Evolutionary conservation across 2,329 filamentous ascomycete genomes (phyloP).

Genomic region (Macrophomina pseudophaseolina): DNA sequence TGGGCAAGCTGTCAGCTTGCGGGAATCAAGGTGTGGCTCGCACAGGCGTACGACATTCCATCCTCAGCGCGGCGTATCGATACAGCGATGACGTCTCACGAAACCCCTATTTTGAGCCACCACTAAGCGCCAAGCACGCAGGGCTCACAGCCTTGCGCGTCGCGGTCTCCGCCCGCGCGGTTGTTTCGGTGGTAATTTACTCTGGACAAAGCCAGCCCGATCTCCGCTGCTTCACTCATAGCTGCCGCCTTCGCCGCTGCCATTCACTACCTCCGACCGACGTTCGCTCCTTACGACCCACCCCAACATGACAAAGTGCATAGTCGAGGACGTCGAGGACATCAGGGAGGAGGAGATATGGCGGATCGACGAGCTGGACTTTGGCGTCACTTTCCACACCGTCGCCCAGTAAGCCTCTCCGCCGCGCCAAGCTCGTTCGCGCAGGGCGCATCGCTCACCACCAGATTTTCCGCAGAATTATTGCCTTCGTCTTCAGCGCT

Average conservation of each 20-base stretch:
- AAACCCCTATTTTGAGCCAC: constrained; percentile 20
- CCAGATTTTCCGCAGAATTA: constrained; percentile 33
- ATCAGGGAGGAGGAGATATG: constrained; percentile 36
- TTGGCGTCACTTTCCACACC: constrained; percentile 26
- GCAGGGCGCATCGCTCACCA: not conserved
- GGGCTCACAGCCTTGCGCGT: constrained; percentile 22
- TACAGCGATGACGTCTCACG: constrained; percentile 17
- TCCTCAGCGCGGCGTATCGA: constrained; percentile 18
- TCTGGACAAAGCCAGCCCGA: constrained; percentile 21
- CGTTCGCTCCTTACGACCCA: constrained; percentile 20
- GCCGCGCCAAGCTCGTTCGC: constrained; percentile 9
- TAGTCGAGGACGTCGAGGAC: constrained; percentile 41
- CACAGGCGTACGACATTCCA: constrained; percentile 4
- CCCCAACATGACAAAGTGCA: constrained; percentile 30
- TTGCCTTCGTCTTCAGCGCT: constrained; percentile 59
- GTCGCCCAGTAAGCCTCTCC: constrained; percentile 22
- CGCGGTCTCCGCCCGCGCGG: constrained; percentile 18
- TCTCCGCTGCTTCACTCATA: constrained; percentile 13
- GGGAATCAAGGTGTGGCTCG: constrained; percentile 2
- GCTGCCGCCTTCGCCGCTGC: constrained; percentile 20
- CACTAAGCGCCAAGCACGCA: constrained; percentile 19
- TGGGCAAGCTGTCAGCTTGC: not conserved
- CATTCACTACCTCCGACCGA: constrained; percentile 25
- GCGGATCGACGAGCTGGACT: constrained; percentile 21
- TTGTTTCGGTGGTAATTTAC: constrained; percentile 25